phyloP scores from a whole-genome alignment of 2,329 filamentous ascomycete species.

The Paraphaeosphaeria sporulosa region DNA sequence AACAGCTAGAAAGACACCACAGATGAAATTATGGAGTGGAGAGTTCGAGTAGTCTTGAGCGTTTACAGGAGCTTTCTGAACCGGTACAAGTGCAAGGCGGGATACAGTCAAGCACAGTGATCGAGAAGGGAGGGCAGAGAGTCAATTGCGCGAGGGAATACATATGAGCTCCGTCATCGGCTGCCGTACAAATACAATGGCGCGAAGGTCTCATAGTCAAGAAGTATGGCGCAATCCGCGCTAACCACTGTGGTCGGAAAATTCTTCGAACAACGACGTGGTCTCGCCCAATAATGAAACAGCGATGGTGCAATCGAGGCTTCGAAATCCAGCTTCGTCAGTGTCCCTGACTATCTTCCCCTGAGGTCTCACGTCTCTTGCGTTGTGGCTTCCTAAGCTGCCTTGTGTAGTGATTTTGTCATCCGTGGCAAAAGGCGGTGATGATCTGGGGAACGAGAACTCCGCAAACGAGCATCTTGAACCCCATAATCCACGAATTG shows the following conservation, averaged over 20 bases:
- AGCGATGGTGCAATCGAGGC: slow-evolving; percentile 8
- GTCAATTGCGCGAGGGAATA: slow-evolving; percentile 11
- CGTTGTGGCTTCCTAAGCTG: not conserved
- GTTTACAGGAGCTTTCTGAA: not conserved
- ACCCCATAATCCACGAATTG: not conserved
- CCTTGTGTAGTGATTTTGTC: slow-evolving; percentile 14
- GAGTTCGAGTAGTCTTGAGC: not conserved
- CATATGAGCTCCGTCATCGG: slow-evolving; percentile 18
- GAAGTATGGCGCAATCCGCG: slow-evolving; percentile 24
- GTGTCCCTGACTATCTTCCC: slow-evolving; percentile 9
- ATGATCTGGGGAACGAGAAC: slow-evolving; percentile 4
- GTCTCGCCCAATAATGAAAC: slow-evolving; percentile 17
- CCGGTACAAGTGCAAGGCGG: slow-evolving; percentile 3
- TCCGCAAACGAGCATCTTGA: not conserved
- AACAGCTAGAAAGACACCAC: not conserved
- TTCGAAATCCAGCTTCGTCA: slow-evolving; percentile 4
- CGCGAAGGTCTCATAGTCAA: slow-evolving; percentile 19
- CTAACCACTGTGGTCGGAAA: slow-evolving; percentile 19
- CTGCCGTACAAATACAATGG: slow-evolving; percentile 13
- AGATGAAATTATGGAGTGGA: not conserved
- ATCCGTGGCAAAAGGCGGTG: slow-evolving; percentile 8
- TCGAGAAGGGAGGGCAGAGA: slow-evolving; percentile 1
- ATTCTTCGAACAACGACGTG: slow-evolving; percentile 19
- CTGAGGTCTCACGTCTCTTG: slow-evolving; percentile 11
- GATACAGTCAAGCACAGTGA: not conserved